Conservation (phyloP, 1,284 basidiomycete species). For the Trametes sp. region DNA sequence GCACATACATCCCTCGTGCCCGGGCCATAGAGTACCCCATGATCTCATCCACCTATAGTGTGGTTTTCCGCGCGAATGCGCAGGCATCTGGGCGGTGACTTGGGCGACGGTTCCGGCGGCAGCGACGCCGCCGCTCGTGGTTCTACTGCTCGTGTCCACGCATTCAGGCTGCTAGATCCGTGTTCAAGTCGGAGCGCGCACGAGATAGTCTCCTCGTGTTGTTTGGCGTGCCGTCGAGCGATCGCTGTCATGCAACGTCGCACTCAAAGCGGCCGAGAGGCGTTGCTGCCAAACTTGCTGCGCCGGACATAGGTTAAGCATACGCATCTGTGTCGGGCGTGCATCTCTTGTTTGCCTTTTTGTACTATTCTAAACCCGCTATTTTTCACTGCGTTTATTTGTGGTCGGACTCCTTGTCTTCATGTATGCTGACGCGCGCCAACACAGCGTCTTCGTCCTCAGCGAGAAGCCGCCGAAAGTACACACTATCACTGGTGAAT, state of each 20-base stretch:
- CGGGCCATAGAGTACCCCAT: background rate
- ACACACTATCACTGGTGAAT: slow-evolving; percentile 20
- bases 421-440: background rate
- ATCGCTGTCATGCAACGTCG: background rate
- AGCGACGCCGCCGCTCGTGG: background rate
- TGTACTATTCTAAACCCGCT: no score
- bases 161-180: background rate
- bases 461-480: slow-evolving; percentile 41
- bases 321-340: background rate
- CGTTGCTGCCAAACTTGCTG: background rate
- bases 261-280: background rate
- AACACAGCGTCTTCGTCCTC: slow-evolving; percentile 46
- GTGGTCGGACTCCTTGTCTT: background rate
- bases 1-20: background rate
- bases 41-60: background rate
- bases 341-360: background rate
- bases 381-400: background rate
- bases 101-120: background rate
- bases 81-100: background rate
- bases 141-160: no score
- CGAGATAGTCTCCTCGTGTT: background rate
- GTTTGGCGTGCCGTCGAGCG: background rate
- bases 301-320: background rate
- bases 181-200: slow-evolving; percentile 1
- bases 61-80: background rate